Evolutionary conservation across 306 rosid species (phyloP).

Genomic region (Acacia melanoxylon): DNA sequence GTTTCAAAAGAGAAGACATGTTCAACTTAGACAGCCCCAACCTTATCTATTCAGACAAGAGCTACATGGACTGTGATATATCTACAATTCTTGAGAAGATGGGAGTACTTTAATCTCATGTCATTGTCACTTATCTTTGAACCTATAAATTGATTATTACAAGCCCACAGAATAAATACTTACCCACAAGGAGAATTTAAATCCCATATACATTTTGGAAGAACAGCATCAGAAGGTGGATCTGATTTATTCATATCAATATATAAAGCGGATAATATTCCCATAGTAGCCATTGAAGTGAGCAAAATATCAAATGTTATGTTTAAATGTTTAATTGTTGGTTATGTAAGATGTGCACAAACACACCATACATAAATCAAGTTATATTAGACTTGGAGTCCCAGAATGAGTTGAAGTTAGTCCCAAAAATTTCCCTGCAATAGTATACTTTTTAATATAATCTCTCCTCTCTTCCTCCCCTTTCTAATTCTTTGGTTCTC

Average conservation of each 20-base stretch:
- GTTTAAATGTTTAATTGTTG: not conserved
- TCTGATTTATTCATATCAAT: not conserved
- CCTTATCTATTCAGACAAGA: constrained; percentile 43
- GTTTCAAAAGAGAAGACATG: no score
- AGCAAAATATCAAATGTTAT: not conserved
- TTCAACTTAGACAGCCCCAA: constrained; percentile 61
- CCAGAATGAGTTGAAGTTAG: no score
- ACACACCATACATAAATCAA: not conserved
- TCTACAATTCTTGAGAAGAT: constrained; percentile 50
- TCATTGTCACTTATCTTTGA: not conserved
- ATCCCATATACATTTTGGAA: not conserved
- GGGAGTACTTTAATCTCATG: constrained; percentile 24
- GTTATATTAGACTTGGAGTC: no score
- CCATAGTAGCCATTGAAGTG: not conserved
- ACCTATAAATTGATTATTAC: constrained; percentile 15
- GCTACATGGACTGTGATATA: constrained; percentile 48
- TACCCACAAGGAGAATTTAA: not conserved
- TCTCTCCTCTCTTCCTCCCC: no score
- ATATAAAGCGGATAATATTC: not conserved
- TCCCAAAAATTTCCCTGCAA: no score
- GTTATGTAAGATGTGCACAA: not conserved
- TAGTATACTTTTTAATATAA: no score
- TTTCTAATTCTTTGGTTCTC: no score
- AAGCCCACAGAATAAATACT: constrained; percentile 3
- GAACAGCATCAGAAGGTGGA: not conserved